A percentile compares a stretch with the other conserved stretches of the same genome.
Conservation (phyloP, 371 early-diverging fungal genomes). For the Mortierella sp. region DNA sequence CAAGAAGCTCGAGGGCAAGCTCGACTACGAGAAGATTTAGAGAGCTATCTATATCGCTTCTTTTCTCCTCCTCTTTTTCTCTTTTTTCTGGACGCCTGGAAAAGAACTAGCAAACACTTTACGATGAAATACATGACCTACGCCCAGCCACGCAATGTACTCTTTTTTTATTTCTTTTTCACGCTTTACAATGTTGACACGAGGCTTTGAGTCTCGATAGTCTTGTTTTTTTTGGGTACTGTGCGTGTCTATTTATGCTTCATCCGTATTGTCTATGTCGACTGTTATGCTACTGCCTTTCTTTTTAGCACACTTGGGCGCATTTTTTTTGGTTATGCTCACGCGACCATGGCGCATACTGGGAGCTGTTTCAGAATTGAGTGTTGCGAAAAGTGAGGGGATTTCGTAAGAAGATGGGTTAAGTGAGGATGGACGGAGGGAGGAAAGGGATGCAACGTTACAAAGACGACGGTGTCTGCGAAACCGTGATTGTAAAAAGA, state of each 20-base stretch:
- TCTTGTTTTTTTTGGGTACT: neutral
- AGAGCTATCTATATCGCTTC: neutral
- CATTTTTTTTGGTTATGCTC: neutral
- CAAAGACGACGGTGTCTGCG: neutral
- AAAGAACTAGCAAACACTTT: neutral
- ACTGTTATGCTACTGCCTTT: neutral
- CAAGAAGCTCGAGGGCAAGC: slow-evolving; percentile 99
- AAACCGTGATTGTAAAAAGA: neutral
- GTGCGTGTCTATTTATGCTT: no score
- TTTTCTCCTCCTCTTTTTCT: neutral
- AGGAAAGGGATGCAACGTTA: neutral
- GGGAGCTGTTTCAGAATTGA: neutral
- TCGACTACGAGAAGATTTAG: slow-evolving; percentile 95
- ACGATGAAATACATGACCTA: neutral
- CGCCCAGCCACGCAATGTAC: neutral
- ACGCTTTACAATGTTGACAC: neutral
- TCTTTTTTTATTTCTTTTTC: neutral
- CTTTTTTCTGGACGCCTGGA: no score
- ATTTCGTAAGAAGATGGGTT: no score
- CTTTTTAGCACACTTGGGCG: neutral
- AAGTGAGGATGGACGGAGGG: no score
- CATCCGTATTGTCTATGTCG: neutral
- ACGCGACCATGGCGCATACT: neutral
- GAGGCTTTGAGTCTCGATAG: neutral
- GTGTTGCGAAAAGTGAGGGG: neutral